Conservation (phyloP, 139 green algal genomes). For the Picochlorum sp. region DNA sequence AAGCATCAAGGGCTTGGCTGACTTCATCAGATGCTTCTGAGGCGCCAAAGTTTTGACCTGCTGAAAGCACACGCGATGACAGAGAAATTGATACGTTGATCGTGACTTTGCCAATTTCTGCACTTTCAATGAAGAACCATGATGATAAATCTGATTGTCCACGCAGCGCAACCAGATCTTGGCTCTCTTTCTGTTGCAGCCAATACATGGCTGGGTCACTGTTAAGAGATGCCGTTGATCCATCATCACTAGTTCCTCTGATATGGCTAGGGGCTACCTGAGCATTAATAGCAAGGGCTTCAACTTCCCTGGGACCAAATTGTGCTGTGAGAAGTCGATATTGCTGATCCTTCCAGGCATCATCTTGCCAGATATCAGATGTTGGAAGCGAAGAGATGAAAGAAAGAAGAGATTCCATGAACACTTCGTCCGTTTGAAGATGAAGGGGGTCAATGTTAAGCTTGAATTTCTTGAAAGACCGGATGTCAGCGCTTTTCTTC, state of each 20-base stretch:
- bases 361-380: slow-evolving; percentile 60
- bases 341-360: slow-evolving; percentile 54
- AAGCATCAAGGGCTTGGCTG: slow-evolving; percentile 46
- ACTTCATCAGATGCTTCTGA: slow-evolving; percentile 19
- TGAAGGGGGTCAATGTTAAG: slow-evolving; percentile 18
- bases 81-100: slow-evolving; percentile 74
- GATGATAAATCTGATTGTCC: slow-evolving; percentile 58
- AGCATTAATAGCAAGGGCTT: slow-evolving; percentile 36
- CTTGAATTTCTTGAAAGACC: slow-evolving; percentile 66
- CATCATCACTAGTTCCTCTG: neutral
- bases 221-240: neutral
- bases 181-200: slow-evolving; percentile 47
- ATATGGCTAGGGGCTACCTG: slow-evolving; percentile 11
- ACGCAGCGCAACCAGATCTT: slow-evolving; percentile 53
- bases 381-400: slow-evolving; percentile 63
- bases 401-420: slow-evolving; percentile 63
- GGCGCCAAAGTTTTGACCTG: neutral
- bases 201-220: slow-evolving; percentile 30
- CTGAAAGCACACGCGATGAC: slow-evolving; percentile 45
- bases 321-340: slow-evolving; percentile 41
- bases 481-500: slow-evolving; percentile 29
- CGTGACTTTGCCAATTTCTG: slow-evolving; percentile 44
- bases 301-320: slow-evolving; percentile 47
- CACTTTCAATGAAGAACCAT: slow-evolving; percentile 63
- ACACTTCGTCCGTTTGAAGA: slow-evolving; percentile 51